Conservation (phyloP, 2,329 filamentous ascomycete species). For the Conoideocrella luteorostrata region DNA sequence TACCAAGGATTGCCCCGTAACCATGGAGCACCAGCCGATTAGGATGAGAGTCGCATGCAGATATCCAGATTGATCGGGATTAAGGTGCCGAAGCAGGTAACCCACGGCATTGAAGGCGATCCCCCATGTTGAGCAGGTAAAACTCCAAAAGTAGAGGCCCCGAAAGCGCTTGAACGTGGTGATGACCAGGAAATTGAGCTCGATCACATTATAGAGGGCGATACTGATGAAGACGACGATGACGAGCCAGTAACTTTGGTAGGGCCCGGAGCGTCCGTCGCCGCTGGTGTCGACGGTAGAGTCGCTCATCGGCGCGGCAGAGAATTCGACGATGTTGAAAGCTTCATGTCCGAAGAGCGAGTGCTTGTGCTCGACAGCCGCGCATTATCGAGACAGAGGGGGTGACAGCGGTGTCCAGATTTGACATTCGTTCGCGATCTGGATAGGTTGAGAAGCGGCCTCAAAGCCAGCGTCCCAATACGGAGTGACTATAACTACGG, state of each 20-base stretch:
- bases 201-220: constrained; percentile 20
- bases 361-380: background rate
- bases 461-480: too few relatives aligned
- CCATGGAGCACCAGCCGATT: constrained; percentile 39
- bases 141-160: constrained; percentile 28
- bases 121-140: constrained; percentile 21
- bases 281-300: background rate
- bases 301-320: background rate
- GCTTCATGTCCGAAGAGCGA: constrained; percentile 1
- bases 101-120: constrained; percentile 31
- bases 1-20: constrained; percentile 55
- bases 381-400: too few relatives aligned
- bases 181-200: constrained; percentile 22
- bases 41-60: constrained; percentile 21
- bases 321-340: background rate
- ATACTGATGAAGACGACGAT: constrained; percentile 18
- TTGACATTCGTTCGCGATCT: too few relatives aligned
- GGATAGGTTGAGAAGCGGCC: too few relatives aligned
- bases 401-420: too few relatives aligned
- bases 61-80: constrained; percentile 8
- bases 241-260: constrained; percentile 3
- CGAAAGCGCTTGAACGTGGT: constrained; percentile 19
- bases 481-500: too few relatives aligned
- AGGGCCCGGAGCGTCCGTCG: background rate
- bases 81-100: constrained; percentile 36